These are phyloP conservation scores for Apiotrichum sp. DNA, from an alignment of 1,284 basidiomycete species.

Conservation along the genomic window DNA sequence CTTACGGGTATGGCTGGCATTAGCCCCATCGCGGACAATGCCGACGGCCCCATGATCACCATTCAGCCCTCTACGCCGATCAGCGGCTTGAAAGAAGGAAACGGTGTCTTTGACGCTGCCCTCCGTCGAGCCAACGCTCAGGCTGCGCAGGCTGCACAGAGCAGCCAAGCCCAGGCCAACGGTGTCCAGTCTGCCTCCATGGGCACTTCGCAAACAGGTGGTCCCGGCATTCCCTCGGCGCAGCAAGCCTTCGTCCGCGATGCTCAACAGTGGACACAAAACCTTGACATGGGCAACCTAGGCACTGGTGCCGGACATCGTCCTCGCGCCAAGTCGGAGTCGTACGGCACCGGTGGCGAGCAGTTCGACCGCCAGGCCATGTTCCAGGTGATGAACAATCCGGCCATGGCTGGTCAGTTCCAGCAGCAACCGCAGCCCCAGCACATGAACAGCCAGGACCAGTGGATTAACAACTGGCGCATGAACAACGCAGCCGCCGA, in stretches of 20 bases:
- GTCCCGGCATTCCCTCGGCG: neutral
- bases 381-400: constrained; percentile 20
- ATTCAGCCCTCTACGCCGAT: constrained; percentile 49
- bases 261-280: constrained; percentile 9
- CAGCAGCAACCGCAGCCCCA: neutral
- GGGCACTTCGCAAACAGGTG: neutral
- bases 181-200: neutral
- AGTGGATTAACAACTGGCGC: constrained; percentile 21
- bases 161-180: neutral
- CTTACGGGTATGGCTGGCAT: constrained; percentile 45
- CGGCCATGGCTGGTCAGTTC: constrained; percentile 3
- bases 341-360: constrained; percentile 26
- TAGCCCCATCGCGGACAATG: constrained; percentile 41
- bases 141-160: neutral
- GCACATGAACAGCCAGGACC: constrained; percentile 8
- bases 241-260: neutral
- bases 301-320: constrained; percentile 10
- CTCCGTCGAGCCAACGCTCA: constrained; percentile 26
- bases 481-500: constrained; percentile 9
- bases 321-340: constrained; percentile 42
- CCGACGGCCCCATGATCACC: constrained; percentile 46
- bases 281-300: constrained; percentile 3
- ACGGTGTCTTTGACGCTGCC: constrained; percentile 42
- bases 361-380: constrained; percentile 34
- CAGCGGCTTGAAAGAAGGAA: constrained; percentile 40